Evolutionary conservation across 2,329 filamentous ascomycete species (phyloP).

Genomic region (Hypoxylon sp.): DNA sequence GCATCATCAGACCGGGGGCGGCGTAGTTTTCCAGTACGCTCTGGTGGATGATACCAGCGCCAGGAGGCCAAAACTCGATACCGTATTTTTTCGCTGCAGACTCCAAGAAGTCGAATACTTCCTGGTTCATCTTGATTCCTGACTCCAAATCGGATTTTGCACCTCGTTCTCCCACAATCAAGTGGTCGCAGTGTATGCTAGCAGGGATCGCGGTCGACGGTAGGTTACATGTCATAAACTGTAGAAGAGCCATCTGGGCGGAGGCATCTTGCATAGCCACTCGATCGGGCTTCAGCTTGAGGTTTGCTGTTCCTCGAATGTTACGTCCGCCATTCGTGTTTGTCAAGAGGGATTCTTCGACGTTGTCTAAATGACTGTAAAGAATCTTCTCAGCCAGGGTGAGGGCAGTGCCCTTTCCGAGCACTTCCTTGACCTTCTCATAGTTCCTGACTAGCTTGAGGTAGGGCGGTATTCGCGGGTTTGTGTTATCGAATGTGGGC

Average conservation of each 20-base stretch:
- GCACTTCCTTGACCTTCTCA: conserved; percentile 65
- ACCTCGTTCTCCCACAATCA: conserved; percentile 95
- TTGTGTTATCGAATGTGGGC: conserved; percentile 45
- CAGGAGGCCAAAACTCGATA: conserved; percentile 95
- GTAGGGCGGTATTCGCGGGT: conserved; percentile 72
- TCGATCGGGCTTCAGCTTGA: conserved; percentile 96
- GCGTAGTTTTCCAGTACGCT: conserved; percentile 98
- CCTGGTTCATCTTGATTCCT: conserved; percentile 90
- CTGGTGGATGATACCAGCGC: conserved; percentile 96
- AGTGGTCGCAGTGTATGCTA: conserved; percentile 98
- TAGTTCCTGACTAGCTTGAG: conserved; percentile 70
- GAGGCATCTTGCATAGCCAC: conserved; percentile 99
- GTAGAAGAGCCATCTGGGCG: conserved; percentile 96
- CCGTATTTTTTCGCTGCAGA: conserved; percentile 90
- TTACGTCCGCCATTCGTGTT: conserved; percentile 84
- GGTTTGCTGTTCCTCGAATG: conserved; percentile 86
- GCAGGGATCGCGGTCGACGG: conserved; percentile 91
- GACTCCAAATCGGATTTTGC: conserved; percentile 84
- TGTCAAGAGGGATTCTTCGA: conserved; percentile 85
- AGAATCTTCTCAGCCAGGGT: conserved; percentile 98
- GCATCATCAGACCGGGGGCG: conserved; percentile 97
- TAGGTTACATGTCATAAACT: conserved; percentile 98
- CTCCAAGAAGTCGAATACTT: conserved; percentile 97
- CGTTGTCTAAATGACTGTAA: conserved; percentile 91
- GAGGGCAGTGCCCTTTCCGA: conserved; percentile 65